Base-by-base conservation (phyloP, 257 asterid genomes). In the Nicotiana noctiflora region DNA sequence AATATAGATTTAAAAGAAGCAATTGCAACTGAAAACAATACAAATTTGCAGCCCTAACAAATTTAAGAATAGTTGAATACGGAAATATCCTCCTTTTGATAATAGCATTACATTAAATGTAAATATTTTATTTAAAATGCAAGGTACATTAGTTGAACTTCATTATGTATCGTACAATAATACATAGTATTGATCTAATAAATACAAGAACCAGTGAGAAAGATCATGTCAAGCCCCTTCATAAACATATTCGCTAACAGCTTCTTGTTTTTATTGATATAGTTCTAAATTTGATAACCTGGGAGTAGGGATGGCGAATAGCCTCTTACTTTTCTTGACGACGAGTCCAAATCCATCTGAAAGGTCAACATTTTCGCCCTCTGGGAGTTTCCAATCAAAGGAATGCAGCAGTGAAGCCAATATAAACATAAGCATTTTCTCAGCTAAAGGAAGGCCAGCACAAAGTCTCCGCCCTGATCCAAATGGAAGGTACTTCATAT, bases 381-480 rank as follows among this genome's bases (percentile, higher is more conserved):
- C 52, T 0, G 82, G 80, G 61, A 84, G 53, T 65, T 82, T 32
- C 88, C 88, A 85, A 25, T 85, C 78, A 56, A 85, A 85, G 40
- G 67, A 82, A 56, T 85, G 88, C 62, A 85, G 4, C 7, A 85
- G 44, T 65, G 88, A 85, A 55, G 84, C 84, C 12, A 82, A 55
- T 44, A 70, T 5, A 52, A 76, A 83, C 86, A 80, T 76, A 15
- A 86, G 8, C 88, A 21, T 76, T 56, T 44, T 84, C 83, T 87
- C 89, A 0, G 87, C 89, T 46, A 89, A 57, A 10, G 88, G 87
- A 74, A 86, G 53, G 2, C 92, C 87, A 3, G 88, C 94, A 18
- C 93, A 90, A 9, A 90, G 85, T 83, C 96, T 91, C 44, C 94
- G 18, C 0, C 96, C 96, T 0, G 96, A 89, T 8, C 96, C 96